A percentile compares a stretch with the other conserved stretches of the same genome.
Conservation (phyloP, 2,329 filamentous ascomycete species). For the Leptodontidium sp. region DNA sequence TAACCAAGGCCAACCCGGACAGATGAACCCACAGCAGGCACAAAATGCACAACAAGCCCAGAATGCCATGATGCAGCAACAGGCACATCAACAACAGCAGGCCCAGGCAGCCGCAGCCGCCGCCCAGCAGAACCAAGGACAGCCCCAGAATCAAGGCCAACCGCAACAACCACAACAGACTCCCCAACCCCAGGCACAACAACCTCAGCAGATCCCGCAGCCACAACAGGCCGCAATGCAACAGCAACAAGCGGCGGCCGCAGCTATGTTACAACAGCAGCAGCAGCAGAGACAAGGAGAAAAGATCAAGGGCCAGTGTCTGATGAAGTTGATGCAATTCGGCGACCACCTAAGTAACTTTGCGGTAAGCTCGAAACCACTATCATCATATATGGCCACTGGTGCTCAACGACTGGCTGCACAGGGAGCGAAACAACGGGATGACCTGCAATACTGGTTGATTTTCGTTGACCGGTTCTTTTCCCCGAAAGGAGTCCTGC, state of each 20-base stretch:
- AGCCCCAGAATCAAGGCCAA: slow-evolving; percentile 54
- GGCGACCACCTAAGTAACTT: slow-evolving; percentile 68
- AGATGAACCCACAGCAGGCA: slow-evolving; percentile 57
- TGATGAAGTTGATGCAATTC: slow-evolving; percentile 69
- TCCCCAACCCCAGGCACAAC: slow-evolving; percentile 52
- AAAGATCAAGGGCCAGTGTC: slow-evolving; percentile 61
- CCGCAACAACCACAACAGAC: slow-evolving; percentile 53
- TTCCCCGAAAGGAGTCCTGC: slow-evolving; percentile 76
- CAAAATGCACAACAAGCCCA: slow-evolving; percentile 48
- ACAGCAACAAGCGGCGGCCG: slow-evolving; percentile 41
- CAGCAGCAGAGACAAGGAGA: slow-evolving; percentile 45
- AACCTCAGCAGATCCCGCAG: slow-evolving; percentile 50
- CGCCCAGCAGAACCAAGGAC: slow-evolving; percentile 53
- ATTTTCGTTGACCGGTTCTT: slow-evolving; percentile 84
- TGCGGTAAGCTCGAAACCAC: slow-evolving; percentile 53
- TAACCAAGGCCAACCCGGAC: slow-evolving; percentile 56
- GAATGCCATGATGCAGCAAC: slow-evolving; percentile 27
- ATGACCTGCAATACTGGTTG: slow-evolving; percentile 81
- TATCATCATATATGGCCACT: slow-evolving; percentile 40
- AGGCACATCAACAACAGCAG: slow-evolving; percentile 52
- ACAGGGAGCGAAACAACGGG: slow-evolving; percentile 65
- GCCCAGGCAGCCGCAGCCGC: slow-evolving; percentile 45
- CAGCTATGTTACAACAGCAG: slow-evolving; percentile 48
- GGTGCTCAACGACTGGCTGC: slow-evolving; percentile 34
- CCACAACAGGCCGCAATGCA: slow-evolving; percentile 50